phyloP scores from a whole-genome alignment of 345 rosid genomes.

The Orychophragmus violaceus region DNA sequence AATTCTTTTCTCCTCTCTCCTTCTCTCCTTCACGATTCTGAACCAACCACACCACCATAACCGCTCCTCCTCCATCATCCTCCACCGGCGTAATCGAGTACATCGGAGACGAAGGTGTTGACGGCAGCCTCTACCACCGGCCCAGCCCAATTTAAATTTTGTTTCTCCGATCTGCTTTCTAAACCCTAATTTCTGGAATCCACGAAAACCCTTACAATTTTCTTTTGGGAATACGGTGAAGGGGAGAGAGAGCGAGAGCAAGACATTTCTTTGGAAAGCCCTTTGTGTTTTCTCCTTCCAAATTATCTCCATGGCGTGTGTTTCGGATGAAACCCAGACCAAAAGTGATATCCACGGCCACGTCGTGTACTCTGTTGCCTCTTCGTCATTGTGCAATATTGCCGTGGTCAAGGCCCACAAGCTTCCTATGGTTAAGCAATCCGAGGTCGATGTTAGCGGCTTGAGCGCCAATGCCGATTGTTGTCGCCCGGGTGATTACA shows the following conservation, averaged over 20 bases:
- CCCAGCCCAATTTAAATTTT: no score
- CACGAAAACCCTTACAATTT: not conserved
- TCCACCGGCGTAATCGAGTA: no score
- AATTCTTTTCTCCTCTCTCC: no score
- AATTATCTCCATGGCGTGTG: slow-evolving; percentile 29
- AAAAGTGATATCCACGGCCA: slow-evolving; percentile 27
- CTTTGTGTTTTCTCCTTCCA: no score
- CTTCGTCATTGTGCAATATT: slow-evolving; percentile 35
- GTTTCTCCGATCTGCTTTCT: not conserved
- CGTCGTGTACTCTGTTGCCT: slow-evolving; percentile 54
- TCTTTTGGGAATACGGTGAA: not conserved
- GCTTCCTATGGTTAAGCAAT: slow-evolving; percentile 33
- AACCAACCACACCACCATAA: no score
- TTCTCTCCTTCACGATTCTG: no score
- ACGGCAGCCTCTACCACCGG: no score
- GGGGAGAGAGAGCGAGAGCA: not conserved
- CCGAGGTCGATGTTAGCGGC: slow-evolving; percentile 12
- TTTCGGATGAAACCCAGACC: slow-evolving; percentile 31
- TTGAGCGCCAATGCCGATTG: not conserved
- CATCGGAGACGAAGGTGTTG: no score
- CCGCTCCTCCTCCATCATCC: no score
- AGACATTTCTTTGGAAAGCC: no score
- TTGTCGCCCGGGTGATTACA: slow-evolving; percentile 17
- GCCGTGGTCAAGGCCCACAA: slow-evolving; percentile 65
- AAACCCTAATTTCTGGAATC: slow-evolving; percentile 33